Evolutionary conservation across 2,329 filamentous ascomycete species (phyloP).

Genomic region (Coniella vitis): DNA sequence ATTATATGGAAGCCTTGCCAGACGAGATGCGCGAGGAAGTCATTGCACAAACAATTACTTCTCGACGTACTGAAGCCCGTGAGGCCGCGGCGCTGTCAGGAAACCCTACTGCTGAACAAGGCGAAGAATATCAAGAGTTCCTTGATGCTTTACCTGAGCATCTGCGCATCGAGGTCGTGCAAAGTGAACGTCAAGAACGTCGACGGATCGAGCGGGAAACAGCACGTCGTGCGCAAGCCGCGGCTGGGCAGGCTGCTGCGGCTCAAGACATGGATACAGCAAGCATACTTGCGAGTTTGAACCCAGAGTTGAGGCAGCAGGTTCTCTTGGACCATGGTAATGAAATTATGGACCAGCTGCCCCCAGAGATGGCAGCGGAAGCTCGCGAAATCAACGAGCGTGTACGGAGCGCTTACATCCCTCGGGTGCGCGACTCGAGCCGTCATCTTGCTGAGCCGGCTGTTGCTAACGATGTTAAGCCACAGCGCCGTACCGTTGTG

Average conservation of each 20-base stretch:
- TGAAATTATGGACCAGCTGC: slow-evolving; percentile 75
- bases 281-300: slow-evolving; percentile 85
- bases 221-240: slow-evolving; percentile 59
- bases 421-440: slow-evolving; percentile 23
- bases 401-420: slow-evolving; percentile 24
- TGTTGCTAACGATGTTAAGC: slow-evolving; percentile 45
- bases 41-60: slow-evolving; percentile 81
- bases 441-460: slow-evolving; percentile 21
- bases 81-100: slow-evolving; percentile 45
- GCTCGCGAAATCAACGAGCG: slow-evolving; percentile 61
- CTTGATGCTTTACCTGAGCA: slow-evolving; percentile 87
- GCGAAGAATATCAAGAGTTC: slow-evolving; percentile 87
- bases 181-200: slow-evolving; percentile 83
- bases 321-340: slow-evolving; percentile 90
- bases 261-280: slow-evolving; percentile 77
- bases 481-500: slow-evolving; percentile 72
- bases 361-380: slow-evolving; percentile 79
- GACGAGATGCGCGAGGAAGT: slow-evolving; percentile 96
- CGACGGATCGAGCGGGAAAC: slow-evolving; percentile 83
- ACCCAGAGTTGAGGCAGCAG: slow-evolving; percentile 75
- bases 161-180: slow-evolving; percentile 81
- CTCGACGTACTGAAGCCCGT: slow-evolving; percentile 71
- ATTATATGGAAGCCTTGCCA: slow-evolving; percentile 93
- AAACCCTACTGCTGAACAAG: slow-evolving; percentile 59
- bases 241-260: slow-evolving; percentile 43